Conservation (phyloP, 2,329 filamentous ascomycete species). For the Pseudocercospora musae region DNA sequence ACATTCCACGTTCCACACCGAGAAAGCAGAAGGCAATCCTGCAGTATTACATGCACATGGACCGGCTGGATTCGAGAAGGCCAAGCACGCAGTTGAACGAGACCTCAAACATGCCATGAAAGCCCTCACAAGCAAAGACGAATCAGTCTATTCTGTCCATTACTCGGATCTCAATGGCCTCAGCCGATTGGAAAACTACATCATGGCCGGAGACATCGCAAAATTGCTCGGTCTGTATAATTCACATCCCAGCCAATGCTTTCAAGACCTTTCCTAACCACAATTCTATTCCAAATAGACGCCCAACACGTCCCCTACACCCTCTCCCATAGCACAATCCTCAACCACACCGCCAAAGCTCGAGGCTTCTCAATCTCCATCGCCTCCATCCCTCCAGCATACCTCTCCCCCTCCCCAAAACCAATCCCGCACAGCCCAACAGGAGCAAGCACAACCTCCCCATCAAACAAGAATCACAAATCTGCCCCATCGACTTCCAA, state of each 20-base stretch:
- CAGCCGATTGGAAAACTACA: slow-evolving; percentile 37
- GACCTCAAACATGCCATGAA: slow-evolving; percentile 32
- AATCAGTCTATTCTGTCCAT: slow-evolving; percentile 33
- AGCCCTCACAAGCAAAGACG: slow-evolving; percentile 20
- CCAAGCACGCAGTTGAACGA: slow-evolving; percentile 33
- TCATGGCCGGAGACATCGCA: slow-evolving; percentile 35
- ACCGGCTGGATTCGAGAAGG: slow-evolving; percentile 29
- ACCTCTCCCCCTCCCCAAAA: slow-evolving; percentile 28
- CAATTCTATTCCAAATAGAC: slow-evolving; percentile 21
- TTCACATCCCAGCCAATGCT: not conserved
- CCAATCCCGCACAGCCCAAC: slow-evolving; percentile 22
- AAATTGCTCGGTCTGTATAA: slow-evolving; percentile 29
- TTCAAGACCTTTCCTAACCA: not conserved
- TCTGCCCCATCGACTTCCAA: slow-evolving; percentile 10
- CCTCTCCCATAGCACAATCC: slow-evolving; percentile 35
- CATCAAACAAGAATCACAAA: slow-evolving; percentile 3
- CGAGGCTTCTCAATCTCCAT: slow-evolving; percentile 37
- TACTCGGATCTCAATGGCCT: slow-evolving; percentile 38
- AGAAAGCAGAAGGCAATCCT: slow-evolving; percentile 32
- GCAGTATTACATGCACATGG: slow-evolving; percentile 30
- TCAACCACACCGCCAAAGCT: slow-evolving; percentile 30
- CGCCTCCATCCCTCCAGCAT: slow-evolving; percentile 27
- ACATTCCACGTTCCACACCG: slow-evolving; percentile 32
- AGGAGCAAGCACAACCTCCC: slow-evolving; percentile 10
- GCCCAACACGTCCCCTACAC: slow-evolving; percentile 30